Conservation (phyloP, 176 grass and related monocot genomes). For the Bonia amplexicaulis region DNA sequence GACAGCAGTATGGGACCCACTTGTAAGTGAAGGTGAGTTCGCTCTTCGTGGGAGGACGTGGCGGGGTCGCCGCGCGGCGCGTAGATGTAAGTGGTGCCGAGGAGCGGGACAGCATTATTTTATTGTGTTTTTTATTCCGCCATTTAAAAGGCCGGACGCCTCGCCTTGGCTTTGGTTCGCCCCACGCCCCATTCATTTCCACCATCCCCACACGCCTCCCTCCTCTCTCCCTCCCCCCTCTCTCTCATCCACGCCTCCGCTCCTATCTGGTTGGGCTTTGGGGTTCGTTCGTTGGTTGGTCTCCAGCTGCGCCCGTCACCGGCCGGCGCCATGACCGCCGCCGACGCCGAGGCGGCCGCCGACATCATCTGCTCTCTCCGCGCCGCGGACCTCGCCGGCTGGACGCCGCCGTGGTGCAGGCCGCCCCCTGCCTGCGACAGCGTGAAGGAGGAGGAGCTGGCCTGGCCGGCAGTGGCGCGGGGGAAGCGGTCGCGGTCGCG, state of each 20-base stretch:
- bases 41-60: not conserved
- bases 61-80: slow-evolving; percentile 17
- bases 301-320: not conserved
- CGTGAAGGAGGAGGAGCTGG: not conserved
- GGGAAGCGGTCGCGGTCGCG: slow-evolving; percentile 44
- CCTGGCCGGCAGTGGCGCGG: slow-evolving; percentile 23
- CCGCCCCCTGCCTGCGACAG: not conserved
- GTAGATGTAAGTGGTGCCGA: slow-evolving; percentile 8
- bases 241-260: not conserved
- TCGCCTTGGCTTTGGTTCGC: slow-evolving; percentile 26
- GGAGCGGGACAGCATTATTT: slow-evolving; percentile 5
- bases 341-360: slow-evolving; percentile 19
- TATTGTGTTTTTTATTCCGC: slow-evolving; percentile 21
- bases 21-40: rapidly evolving
- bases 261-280: not conserved
- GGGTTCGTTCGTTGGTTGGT: not conserved
- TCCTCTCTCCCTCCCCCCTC: not conserved
- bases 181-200: slow-evolving; percentile 36
- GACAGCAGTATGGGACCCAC: rapidly evolving
- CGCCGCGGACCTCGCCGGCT: slow-evolving; percentile 32
- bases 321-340: not conserved
- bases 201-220: slow-evolving; percentile 16
- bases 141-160: slow-evolving; percentile 47
- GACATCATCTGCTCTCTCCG: slow-evolving; percentile 44
- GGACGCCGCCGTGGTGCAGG: slow-evolving; percentile 33